Conservation (phyloP, 805 yeast genomes). For the Hanseniaspora pseudoguilliermondii region DNA sequence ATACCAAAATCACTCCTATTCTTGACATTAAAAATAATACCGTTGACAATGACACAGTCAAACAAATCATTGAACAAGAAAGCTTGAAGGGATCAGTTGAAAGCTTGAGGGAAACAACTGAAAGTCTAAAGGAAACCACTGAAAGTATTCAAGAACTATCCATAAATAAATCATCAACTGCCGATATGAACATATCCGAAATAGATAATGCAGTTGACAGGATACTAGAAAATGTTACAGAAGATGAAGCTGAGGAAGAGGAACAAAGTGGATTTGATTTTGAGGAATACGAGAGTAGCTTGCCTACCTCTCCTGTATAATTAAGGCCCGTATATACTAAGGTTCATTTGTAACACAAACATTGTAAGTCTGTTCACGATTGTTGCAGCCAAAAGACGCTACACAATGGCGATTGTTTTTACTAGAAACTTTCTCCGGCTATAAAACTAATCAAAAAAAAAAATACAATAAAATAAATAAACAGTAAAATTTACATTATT, state of each 20-base stretch:
- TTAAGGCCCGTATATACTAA: neutral
- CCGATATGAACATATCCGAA: neutral
- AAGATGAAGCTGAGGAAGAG: neutral
- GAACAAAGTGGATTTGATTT: constrained; percentile 7
- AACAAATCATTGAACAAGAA: neutral
- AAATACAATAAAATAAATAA: too few species aligned
- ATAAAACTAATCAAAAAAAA: too few species aligned
- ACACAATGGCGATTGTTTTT: too few species aligned
- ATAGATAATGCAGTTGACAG: neutral
- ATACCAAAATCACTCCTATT: constrained; percentile 22
- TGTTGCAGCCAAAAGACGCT: too few species aligned
- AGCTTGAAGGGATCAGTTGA: neutral
- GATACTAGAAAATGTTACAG: neutral
- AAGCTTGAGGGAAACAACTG: neutral
- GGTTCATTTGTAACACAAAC: too few species aligned
- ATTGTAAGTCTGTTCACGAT: too few species aligned
- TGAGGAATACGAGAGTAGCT: neutral
- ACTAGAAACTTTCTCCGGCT: too few species aligned
- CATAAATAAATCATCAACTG: too few species aligned
- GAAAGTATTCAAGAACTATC: neutral
- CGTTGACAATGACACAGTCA: constrained; percentile 6
- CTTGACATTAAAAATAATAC: constrained; percentile 11
- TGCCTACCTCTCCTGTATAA: neutral
- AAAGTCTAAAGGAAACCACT: neutral
- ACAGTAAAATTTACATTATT: too few species aligned